phyloP scores from a whole-genome alignment of 192 early-diverging fungal species.

The Coemansia sp. region DNA sequence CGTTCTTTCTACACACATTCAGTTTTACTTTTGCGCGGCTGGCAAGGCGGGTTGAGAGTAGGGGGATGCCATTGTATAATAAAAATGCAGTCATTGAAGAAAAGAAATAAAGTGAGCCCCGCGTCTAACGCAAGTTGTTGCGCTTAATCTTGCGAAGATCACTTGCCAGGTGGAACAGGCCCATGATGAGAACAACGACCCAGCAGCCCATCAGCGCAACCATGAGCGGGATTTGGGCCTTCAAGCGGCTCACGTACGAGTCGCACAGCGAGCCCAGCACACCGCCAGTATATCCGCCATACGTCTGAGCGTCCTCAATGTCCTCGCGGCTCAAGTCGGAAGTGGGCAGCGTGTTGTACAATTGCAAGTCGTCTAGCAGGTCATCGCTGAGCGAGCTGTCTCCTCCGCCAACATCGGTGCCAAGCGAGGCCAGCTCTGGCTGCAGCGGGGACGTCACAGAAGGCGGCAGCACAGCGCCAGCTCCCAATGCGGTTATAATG shows the following conservation, averaged over 20 bases:
- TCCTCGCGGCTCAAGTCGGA: slow-evolving; percentile 20
- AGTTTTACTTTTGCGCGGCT: no score
- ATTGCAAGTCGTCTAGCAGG: neutral
- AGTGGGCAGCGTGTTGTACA: slow-evolving; percentile 6
- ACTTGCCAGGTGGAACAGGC: slow-evolving; percentile 15
- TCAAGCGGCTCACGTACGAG: slow-evolving; percentile 20
- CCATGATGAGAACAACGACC: slow-evolving; percentile 36
- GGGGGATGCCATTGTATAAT: no score
- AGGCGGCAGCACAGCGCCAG: neutral
- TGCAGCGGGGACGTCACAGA: neutral
- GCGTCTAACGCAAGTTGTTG: slow-evolving; percentile 1
- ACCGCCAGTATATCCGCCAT: slow-evolving; percentile 47
- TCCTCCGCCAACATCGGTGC: neutral
- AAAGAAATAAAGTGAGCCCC: neutral
- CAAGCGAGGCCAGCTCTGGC: neutral
- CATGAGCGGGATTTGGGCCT: slow-evolving; percentile 25
- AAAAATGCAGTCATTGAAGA: neutral
- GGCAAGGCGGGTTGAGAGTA: no score
- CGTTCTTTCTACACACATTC: no score
- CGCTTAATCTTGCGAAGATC: slow-evolving; percentile 13
- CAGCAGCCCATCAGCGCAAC: slow-evolving; percentile 34
- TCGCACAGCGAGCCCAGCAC: slow-evolving; percentile 37
- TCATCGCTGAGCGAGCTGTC: neutral
- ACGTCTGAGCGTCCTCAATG: slow-evolving; percentile 28
- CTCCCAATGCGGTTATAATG: neutral